Evolutionary conservation across 495 filamentous ascomycete species (phyloP), one percentile per base, ranked within the genome.

Genomic region (Penicillium arizonense): DNA sequence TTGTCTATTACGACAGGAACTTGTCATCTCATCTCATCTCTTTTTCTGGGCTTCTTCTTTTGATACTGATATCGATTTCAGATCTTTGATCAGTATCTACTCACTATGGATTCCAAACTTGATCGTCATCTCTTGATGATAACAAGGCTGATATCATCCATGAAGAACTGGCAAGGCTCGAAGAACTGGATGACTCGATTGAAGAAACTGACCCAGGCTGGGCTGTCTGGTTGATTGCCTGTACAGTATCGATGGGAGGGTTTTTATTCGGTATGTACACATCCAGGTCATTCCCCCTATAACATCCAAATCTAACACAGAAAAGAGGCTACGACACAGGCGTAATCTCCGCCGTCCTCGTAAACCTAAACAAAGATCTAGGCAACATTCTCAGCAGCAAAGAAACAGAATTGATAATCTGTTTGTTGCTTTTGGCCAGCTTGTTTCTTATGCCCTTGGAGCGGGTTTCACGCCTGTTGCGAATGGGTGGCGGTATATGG

Each of bases 371-470:
- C 43, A 24, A 14, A 13, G 54, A 50, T 3, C 52, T 58, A 10
- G 58, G 58, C 10, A 51, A 53, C 34, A 18, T 33, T 1, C 47
- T 61, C n/a, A 61, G 42, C 43, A 52, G 55, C 0, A 61, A 34
- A 18, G 58, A 61, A 30, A 55, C 57, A 21, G 55, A 61, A 39
- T 52, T 61, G 50, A 83, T 59, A 81, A 82, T 43, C 77, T 83
- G 72, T 70, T 65, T 44, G 74, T 83, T 42, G 81, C 78, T 1
- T 73, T 72, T 21, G 79, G 79, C 6, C 79, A 82, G 52, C 56
- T 82, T 1, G 52, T 82, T 32, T 68, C 71, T 5, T 81, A 79
- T 44, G 76, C 71, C 1, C 63, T 82, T 26, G 80, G 79, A 10
- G 79, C 79, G 5, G 80, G 62, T 1, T 77, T 82, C 57, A 71